Evolutionary conservation across 306 rosid genomes (phyloP).

Genomic region (Sicyos edulis): DNA sequence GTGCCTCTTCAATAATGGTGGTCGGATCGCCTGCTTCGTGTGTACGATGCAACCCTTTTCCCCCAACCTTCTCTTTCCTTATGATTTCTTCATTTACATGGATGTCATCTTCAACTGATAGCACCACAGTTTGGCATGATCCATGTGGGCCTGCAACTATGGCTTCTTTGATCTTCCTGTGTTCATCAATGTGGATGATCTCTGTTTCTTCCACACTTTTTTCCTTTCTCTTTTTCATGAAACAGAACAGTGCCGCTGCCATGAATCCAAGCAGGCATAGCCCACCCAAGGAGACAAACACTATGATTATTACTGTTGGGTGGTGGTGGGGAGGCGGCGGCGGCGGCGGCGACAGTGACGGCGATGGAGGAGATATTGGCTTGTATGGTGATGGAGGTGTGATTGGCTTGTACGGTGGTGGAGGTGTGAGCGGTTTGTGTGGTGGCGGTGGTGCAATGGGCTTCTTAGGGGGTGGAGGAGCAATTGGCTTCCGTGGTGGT

Average conservation of each 20-base stretch:
- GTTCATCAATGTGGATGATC: conserved; percentile 52
- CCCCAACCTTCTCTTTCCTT: conserved; percentile 33
- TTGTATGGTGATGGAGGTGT: conserved; percentile 29
- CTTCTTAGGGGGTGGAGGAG: conserved; percentile 24
- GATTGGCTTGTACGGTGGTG: conserved; percentile 23
- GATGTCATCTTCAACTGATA: conserved; percentile 66
- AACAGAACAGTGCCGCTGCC: conserved; percentile 47
- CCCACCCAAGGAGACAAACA: conserved; percentile 50
- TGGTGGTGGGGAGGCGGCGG: conserved; percentile 44
- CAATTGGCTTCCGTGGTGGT: conserved; percentile 23
- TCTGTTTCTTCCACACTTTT: conserved; percentile 37
- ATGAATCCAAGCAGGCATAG: conserved; percentile 48
- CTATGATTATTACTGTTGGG: conserved; percentile 48
- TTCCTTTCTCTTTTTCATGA: conserved; percentile 48
- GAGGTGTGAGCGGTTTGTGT: conserved; percentile 7
- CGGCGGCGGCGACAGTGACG: conserved; percentile 45
- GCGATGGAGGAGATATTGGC: conserved; percentile 39
- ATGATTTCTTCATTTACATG: conserved; percentile 39
- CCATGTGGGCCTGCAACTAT: conserved; percentile 58
- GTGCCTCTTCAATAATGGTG: conserved; percentile 15
- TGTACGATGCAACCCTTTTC: conserved; percentile 31
- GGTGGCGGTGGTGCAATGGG: background rate
- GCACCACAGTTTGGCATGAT: conserved; percentile 23
- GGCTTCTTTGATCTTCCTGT: conserved; percentile 41
- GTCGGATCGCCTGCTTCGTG: conserved; percentile 25